Evolutionary conservation across 768 basidiomycete species (phyloP).

Genomic region (Lentinula edodes): DNA sequence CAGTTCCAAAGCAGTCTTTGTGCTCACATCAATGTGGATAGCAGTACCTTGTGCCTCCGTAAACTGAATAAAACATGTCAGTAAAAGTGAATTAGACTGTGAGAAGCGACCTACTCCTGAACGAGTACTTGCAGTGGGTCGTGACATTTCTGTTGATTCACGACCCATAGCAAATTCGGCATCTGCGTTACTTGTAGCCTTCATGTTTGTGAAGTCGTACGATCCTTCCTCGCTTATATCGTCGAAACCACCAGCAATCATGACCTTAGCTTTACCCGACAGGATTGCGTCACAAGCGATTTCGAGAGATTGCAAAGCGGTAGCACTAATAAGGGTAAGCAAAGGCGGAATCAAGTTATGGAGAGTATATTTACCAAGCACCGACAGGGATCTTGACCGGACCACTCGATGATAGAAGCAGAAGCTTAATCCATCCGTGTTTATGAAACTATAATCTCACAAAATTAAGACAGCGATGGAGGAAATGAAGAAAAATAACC

Average conservation of each 20-base stretch:
- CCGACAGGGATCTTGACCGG: slow-evolving; percentile 99
- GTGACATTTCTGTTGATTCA: slow-evolving; percentile 98
- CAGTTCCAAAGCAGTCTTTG: slow-evolving; percentile 91
- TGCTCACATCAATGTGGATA: slow-evolving; percentile 95
- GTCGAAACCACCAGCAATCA: slow-evolving; percentile 98
- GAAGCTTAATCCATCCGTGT: slow-evolving; percentile 96
- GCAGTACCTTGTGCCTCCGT: slow-evolving; percentile 98
- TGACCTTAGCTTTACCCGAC: slow-evolving; percentile 96
- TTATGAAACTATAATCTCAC: slow-evolving; percentile 74
- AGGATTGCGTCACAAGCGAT: slow-evolving; percentile 96
- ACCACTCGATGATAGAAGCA: slow-evolving; percentile 92
- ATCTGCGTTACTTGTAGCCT: slow-evolving; percentile 95
- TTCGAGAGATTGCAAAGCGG: slow-evolving; percentile 95
- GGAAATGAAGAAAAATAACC: slow-evolving; percentile 24
- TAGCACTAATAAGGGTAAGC: slow-evolving; percentile 54
- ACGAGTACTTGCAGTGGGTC: slow-evolving; percentile 93
- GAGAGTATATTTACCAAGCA: slow-evolving; percentile 65
- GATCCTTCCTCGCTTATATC: slow-evolving; percentile 98
- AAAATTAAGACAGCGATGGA: background rate
- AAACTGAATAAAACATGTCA: slow-evolving; percentile 42
- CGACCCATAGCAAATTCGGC: slow-evolving; percentile 99
- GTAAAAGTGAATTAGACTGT: slow-evolving; percentile 6
- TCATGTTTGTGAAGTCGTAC: slow-evolving; percentile 99
- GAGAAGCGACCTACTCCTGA: slow-evolving; percentile 61
- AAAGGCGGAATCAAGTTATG: background rate